phyloP scores from a whole-genome alignment of 768 basidiomycete genomes.

The Cyclocybe cylindracea region DNA sequence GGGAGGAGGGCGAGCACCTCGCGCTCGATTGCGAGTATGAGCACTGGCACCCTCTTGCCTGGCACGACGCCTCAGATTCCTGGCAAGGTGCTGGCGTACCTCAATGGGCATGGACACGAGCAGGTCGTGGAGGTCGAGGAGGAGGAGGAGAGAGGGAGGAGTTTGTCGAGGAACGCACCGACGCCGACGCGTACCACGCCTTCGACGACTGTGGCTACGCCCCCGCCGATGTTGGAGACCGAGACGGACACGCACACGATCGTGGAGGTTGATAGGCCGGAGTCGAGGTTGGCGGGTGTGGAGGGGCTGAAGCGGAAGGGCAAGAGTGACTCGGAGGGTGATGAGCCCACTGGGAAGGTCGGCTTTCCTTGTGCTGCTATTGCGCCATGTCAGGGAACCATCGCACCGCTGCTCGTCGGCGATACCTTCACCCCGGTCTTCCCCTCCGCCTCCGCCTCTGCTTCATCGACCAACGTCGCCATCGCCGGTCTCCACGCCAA shows the following conservation, averaged over 20 bases:
- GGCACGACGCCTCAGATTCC: no score
- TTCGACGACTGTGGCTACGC: background rate
- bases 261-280: no score
- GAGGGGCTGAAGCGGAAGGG: slow-evolving; percentile 1
- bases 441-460: slow-evolving; percentile 14
- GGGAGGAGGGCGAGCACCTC: slow-evolving; percentile 14
- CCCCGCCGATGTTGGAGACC: background rate
- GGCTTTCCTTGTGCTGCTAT: background rate
- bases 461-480: slow-evolving; percentile 7
- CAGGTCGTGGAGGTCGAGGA: background rate
- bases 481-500: slow-evolving; percentile 14
- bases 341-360: background rate
- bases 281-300: no score
- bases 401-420: slow-evolving; percentile 6
- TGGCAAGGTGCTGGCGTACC: no score
- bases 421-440: slow-evolving; percentile 7
- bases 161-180: background rate
- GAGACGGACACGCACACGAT: background rate
- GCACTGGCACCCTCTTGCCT: slow-evolving; percentile 3
- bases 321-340: background rate
- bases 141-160: background rate
- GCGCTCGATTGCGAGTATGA: background rate
- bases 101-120: no score
- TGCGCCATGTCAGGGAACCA: no score
- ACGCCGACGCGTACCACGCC: background rate